Base-by-base conservation (phyloP, 1,284 basidiomycete species). In the Microbotryomycetes sp. region DNA sequence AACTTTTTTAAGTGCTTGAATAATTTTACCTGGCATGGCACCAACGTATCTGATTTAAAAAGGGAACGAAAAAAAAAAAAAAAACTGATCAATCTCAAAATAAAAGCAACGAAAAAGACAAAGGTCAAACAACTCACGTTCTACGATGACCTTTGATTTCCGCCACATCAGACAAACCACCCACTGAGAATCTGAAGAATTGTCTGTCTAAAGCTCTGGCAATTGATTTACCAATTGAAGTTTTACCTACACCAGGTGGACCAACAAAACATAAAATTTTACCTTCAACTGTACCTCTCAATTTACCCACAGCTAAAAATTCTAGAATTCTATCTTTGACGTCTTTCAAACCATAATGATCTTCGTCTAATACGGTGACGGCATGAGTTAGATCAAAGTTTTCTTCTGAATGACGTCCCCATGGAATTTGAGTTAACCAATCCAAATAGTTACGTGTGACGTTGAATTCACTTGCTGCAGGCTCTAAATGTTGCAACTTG, bases 131-230 rank as follows among this genome's bases (percentile, higher is more conserved):
- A 60, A 97, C 92, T 74, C 97, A 98, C 23, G 94, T 99, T 73
- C 96, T 80, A 71, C 96, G 80, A 75, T 99, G 94, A 3, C 96
- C 96, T 79, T 98, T 98, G 76, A 99, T 97, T 81, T 98, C 96
- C 58, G 94, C 96, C 0, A 97, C 93, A 74, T 98, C 94, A 60
- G 91, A 92, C 72, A 99, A 78, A 28, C 96, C 93, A 70, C 96
- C 96, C 4, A 98, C 93, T 15, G 89, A 92, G 80, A 99, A 97
- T 51, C 94, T 83, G 83, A 92, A 94, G 80, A 96, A 94, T 73
- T 90, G 85, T 58, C 91, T 79, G 56, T 87, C 84, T 49, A 96
- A 79, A 6, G 91, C 90, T 9, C 89, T 81, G 0, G 92, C 86
- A 58, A 96, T 92, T n/a, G 86, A 90, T 81, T 97, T 97, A 62